A percentile compares a stretch with the other conserved stretches of the same genome.
These are phyloP conservation scores for Pythium utonaiense DNA, from an alignment of 352 stramenopile species.

Conservation along the genomic window DNA sequence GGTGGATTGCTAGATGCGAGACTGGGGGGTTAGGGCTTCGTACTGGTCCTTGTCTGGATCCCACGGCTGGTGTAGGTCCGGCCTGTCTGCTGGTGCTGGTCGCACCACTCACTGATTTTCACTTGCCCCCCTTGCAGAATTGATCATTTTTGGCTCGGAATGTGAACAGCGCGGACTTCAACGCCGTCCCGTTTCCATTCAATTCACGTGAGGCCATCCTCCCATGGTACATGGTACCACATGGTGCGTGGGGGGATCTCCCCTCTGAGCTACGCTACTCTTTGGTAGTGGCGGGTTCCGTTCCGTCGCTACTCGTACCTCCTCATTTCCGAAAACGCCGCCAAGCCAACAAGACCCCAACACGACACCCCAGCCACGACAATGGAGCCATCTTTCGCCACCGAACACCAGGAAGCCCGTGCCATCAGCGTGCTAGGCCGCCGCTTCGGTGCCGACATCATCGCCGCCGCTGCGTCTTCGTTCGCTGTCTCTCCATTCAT, in stretches of 20 bases:
- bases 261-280: neutral
- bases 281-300: neutral
- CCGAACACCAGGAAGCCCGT: constrained; percentile 11
- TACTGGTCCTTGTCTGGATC: constrained; percentile 9
- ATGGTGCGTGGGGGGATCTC: neutral
- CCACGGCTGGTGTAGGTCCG: neutral
- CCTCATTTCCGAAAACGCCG: constrained; percentile 25
- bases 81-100: constrained; percentile 3
- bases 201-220: constrained; percentile 1
- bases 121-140: constrained; percentile 22
- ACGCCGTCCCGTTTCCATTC: constrained; percentile 1
- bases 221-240: constrained; percentile 12
- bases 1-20: constrained; percentile 3
- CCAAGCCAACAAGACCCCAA: constrained; percentile 4
- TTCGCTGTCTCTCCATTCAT: constrained; percentile 47
- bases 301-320: neutral
- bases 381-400: constrained; percentile 22
- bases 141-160: constrained; percentile 14
- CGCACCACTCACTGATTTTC: constrained; percentile 20
- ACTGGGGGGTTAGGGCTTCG: neutral
- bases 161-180: constrained; percentile 7
- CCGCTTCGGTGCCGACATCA: constrained; percentile 27
- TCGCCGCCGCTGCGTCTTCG: constrained; percentile 28
- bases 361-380: constrained; percentile 1
- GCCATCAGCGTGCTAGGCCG: constrained; percentile 8